These are phyloP conservation scores for Sonneratia caseolaris DNA, from an alignment of 345 rosid species.

Conservation along the genomic window DNA sequence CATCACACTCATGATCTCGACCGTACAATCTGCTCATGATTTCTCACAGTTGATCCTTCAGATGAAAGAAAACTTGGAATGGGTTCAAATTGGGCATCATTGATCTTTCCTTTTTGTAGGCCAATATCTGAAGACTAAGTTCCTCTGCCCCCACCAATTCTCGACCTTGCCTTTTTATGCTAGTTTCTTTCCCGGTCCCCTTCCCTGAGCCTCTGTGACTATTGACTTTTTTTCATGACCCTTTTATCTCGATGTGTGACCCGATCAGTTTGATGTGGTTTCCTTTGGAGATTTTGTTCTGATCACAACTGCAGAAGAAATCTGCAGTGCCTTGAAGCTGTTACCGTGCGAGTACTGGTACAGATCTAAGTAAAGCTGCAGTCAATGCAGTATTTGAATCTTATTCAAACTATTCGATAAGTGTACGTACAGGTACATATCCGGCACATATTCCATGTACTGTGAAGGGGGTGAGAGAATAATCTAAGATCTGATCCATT, in stretches of 20 bases:
- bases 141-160: neutral
- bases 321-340: neutral
- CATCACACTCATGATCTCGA: neutral
- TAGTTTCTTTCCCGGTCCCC: constrained; percentile 6
- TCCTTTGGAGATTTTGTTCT: neutral
- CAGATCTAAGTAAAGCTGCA: neutral
- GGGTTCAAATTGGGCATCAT: neutral
- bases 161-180: constrained; percentile 2
- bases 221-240: constrained; percentile 5
- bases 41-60: neutral
- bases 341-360: neutral
- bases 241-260: constrained; percentile 1
- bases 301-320: neutral
- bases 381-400: neutral
- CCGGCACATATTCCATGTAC: constrained; percentile 8
- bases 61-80: neutral
- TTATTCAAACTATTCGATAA: constrained; percentile 1
- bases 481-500: constrained; percentile 13
- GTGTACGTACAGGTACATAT: constrained; percentile 26
- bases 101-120: constrained; percentile 1
- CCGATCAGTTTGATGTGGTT: neutral
- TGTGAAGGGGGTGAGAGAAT: constrained; percentile 1
- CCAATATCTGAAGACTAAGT: neutral
- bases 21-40: neutral
- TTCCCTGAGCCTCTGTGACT: neutral